Evolutionary conservation across 371 early-diverging fungal species (phyloP), one percentile per base, ranked within the genome.

Genomic region (Mucor ambiguus): DNA sequence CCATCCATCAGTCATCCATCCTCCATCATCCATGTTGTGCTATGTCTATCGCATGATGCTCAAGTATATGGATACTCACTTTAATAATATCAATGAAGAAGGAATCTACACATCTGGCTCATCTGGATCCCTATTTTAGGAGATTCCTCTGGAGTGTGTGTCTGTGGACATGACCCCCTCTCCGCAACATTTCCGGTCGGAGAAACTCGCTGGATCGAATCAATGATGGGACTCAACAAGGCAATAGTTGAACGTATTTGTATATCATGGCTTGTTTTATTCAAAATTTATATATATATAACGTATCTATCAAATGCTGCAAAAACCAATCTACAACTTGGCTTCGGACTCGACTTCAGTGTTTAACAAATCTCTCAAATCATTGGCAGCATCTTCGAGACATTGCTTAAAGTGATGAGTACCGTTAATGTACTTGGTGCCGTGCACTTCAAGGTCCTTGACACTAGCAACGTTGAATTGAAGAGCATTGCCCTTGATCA

Each of bases 391-490:
- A 52, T 85, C 85, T 18, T 83, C 86, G 52, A 88, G 78, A 60
- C 76, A 73, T 64, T 86, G 81, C 68, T 84, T 84, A 68, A 88
- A 80, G 60, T 83, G 83, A 62, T 75, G 67, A n/a, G 86, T 79
- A 35, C 76, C 83, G 20, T 73, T 74, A 22, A 75, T 60, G 38
- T 77, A 77, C 57, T 76, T 68, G 38, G 70, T 77, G 22, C 80
- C 81, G 37, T 76, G 75, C 12, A 83, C 85, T 22, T 80, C 82
- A 33, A 88, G 67, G 63, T 80, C 76, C 55, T 81, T 77, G 20
- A 84, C 80, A 54, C 90, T 87, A 5, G 93, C 91, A 46, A 97
- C 83, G 74, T 95, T 97, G 82, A 97, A 92, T 66, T 93, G 89
- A 57, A 97, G 72, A 56, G 88, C 78, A 67, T 90, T 83, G 61